Evolutionary conservation across 306 rosid genomes (phyloP).

Genomic region (Quercus mongolica): DNA sequence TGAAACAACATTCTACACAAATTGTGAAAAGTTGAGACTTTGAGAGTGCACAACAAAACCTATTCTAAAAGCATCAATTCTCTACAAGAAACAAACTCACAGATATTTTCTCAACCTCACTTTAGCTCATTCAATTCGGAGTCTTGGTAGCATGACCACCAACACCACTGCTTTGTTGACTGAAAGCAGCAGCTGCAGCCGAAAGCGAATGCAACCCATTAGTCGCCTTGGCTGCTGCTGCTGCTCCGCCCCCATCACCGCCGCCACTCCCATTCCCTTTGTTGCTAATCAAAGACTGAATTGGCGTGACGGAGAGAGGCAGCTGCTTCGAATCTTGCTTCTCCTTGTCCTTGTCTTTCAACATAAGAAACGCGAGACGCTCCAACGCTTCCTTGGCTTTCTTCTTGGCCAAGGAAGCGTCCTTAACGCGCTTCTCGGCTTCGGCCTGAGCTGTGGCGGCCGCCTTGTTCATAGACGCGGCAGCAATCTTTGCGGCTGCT

Average conservation of each 20-base stretch:
- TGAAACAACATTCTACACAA: too few species aligned
- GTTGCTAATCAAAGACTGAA: too few species aligned
- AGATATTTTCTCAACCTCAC: too few species aligned
- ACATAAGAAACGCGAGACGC: slow-evolving; percentile 21
- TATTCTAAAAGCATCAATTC: too few species aligned
- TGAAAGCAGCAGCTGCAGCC: background rate
- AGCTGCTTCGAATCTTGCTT: background rate
- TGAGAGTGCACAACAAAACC: too few species aligned
- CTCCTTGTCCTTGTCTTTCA: slow-evolving; percentile 21
- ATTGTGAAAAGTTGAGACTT: too few species aligned
- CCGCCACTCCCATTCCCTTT: too few species aligned
- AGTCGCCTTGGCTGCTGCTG: background rate
- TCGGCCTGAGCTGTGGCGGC: slow-evolving; percentile 38
- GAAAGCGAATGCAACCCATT: slow-evolving; percentile 2
- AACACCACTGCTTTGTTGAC: background rate
- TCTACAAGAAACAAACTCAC: too few species aligned
- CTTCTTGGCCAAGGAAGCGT: slow-evolving; percentile 56
- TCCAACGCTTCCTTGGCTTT: slow-evolving; percentile 59
- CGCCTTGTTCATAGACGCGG: slow-evolving; percentile 38
- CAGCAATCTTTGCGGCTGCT: slow-evolving; percentile 52
- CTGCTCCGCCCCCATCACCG: too few species aligned
- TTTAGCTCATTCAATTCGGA: too few species aligned
- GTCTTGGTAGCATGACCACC: background rate
- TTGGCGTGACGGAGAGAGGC: too few species aligned
- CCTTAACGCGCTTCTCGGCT: slow-evolving; percentile 47